A percentile compares a stretch with the other conserved stretches of the same genome.
Evolutionary conservation across 805 yeast genomes (phyloP).

Genomic region (Naumovozyma dairenensis): DNA sequence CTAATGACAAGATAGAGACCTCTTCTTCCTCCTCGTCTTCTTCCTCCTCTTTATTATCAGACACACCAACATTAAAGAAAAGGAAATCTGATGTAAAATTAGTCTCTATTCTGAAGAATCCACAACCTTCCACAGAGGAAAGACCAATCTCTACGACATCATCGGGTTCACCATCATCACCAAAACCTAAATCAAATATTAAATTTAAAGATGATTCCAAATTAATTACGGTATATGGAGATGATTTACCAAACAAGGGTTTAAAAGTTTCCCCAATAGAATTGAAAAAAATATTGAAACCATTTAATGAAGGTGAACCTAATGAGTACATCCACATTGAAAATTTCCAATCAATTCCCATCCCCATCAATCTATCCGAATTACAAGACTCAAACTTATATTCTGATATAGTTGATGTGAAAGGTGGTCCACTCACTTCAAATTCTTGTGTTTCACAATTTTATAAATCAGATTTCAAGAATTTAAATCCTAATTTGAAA

Average conservation of each 20-base stretch:
- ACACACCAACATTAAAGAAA: not conserved
- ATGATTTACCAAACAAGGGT: slow-evolving; percentile 25
- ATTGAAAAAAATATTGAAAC: slow-evolving; percentile 24
- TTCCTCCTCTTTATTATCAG: not conserved
- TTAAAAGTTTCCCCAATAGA: slow-evolving; percentile 21
- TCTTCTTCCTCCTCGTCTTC: not conserved
- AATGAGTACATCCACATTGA: slow-evolving; percentile 19
- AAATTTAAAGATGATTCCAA: slow-evolving; percentile 21
- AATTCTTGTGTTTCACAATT: slow-evolving; percentile 16
- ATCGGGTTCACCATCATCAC: not conserved
- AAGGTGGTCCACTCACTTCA: slow-evolving; percentile 23
- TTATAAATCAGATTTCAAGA: slow-evolving; percentile 20
- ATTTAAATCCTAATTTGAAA: slow-evolving; percentile 20
- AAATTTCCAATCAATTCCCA: slow-evolving; percentile 13
- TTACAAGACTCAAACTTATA: slow-evolving; percentile 5
- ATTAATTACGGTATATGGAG: slow-evolving; percentile 26
- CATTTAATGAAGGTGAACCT: slow-evolving; percentile 29
- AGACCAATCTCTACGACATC: not conserved
- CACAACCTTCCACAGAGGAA: slow-evolving; percentile 1
- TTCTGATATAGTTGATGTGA: slow-evolving; percentile 23
- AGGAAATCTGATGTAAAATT: slow-evolving; percentile 2
- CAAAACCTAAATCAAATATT: slow-evolving; percentile 9
- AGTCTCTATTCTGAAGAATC: slow-evolving; percentile 18
- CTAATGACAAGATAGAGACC: too few species aligned
- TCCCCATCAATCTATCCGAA: slow-evolving; percentile 9